phyloP scores from a whole-genome alignment of 192 early-diverging fungal genomes.

The Coemansia sp. region DNA sequence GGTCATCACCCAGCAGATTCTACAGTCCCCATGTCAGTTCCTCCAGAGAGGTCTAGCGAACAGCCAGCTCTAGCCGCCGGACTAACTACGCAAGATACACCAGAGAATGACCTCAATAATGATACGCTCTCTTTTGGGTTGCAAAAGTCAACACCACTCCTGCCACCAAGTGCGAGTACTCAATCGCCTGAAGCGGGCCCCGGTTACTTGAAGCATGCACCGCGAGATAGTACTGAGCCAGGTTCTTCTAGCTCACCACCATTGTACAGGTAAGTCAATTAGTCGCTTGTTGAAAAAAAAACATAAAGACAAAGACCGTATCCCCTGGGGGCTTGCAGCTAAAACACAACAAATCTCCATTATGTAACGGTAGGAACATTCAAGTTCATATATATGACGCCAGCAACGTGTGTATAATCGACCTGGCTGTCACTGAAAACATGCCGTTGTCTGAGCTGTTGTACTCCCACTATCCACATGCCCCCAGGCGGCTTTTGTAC shows the following conservation, averaged over 20 bases:
- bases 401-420: constrained; percentile 7
- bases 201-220: neutral
- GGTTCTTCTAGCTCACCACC: neutral
- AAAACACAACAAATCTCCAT: neutral
- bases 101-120: too few relatives aligned
- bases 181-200: neutral
- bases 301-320: neutral
- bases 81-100: neutral
- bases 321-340: neutral
- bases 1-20: neutral
- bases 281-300: neutral
- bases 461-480: constrained; percentile 25
- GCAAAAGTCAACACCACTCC: neutral
- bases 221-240: neutral
- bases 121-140: neutral
- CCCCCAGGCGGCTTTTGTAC: constrained; percentile 22
- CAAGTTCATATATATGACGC: constrained; percentile 21
- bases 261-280: neutral
- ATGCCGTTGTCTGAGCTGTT: constrained; percentile 36
- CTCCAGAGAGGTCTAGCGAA: neutral
- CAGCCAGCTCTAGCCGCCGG: neutral
- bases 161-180: neutral
- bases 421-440: neutral
- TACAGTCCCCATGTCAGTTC: neutral
- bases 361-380: constrained; percentile 8